A percentile compares a stretch with the other conserved stretches of the same genome.
Conservation (phyloP, 495 filamentous ascomycete genomes). For the Letharia lupina region DNA sequence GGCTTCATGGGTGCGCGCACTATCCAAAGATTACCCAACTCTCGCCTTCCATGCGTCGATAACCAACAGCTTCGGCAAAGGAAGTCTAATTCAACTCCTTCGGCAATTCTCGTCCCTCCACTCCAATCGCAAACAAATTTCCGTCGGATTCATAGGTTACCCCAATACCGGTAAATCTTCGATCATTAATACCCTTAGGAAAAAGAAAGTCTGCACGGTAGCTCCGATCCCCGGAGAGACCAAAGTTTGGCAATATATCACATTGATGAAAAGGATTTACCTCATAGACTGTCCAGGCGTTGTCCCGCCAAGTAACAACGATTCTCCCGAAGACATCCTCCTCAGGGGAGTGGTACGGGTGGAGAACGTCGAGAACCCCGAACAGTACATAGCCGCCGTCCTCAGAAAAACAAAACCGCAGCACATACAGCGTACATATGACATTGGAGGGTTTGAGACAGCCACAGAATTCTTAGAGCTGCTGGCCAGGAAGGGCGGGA, state of each 20-base stretch:
- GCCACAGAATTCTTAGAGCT: constrained; percentile 77
- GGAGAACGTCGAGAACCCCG: constrained; percentile 90
- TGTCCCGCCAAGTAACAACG: constrained; percentile 74
- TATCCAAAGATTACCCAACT: constrained; percentile 84
- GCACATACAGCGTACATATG: constrained; percentile 89
- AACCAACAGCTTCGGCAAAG: constrained; percentile 86
- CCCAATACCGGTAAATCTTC: constrained; percentile 86
- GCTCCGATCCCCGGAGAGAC: constrained; percentile 81
- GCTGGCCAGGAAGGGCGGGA: constrained; percentile 77
- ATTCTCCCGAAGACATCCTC: constrained; percentile 81
- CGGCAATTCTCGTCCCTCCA: constrained; percentile 93
- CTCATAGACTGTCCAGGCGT: constrained; percentile 96
- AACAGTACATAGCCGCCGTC: constrained; percentile 86
- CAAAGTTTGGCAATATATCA: constrained; percentile 97
- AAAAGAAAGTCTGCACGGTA: constrained; percentile 86
- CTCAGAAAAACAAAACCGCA: constrained; percentile 70
- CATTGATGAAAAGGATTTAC: constrained; percentile 93
- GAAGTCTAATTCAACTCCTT: constrained; percentile 61
- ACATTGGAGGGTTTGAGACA: constrained; percentile 64
- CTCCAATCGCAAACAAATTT: constrained; percentile 83
- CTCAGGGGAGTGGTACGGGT: constrained; percentile 86
- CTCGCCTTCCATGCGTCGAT: constrained; percentile 88
- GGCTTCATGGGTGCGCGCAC: constrained; percentile 74
- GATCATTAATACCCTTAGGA: constrained; percentile 85
- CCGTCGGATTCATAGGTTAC: constrained; percentile 80